Conservation (phyloP, 1,284 basidiomycete species). For the Microbotryomycetes sp. region DNA sequence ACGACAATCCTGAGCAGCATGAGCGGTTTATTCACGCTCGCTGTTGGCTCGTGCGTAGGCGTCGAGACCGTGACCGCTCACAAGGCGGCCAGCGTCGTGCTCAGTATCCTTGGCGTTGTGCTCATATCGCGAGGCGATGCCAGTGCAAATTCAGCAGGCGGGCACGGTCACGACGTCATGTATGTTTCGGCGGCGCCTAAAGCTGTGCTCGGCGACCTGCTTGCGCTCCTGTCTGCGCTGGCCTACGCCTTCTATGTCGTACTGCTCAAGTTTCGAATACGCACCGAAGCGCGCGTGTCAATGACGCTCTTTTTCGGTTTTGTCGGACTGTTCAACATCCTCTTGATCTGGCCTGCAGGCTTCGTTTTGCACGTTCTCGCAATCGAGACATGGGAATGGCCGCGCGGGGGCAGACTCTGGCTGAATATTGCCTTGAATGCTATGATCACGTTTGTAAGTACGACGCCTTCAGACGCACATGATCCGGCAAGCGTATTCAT, state of each 20-base stretch:
- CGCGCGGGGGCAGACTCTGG: conserved; percentile 55
- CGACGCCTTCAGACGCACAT: conserved; percentile 9
- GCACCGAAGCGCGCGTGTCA: conserved; percentile 61
- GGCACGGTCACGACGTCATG: neutral
- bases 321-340: conserved; percentile 58
- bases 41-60: conserved; percentile 69
- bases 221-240: conserved; percentile 72
- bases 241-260: conserved; percentile 90
- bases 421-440: conserved; percentile 63
- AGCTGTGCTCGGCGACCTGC: conserved; percentile 61
- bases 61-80: conserved; percentile 70
- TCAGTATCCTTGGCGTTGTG: conserved; percentile 76
- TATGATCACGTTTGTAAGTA: conserved; percentile 42
- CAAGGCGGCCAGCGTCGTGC: conserved; percentile 72
- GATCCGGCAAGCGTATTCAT: too few species aligned
- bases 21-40: conserved; percentile 94
- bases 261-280: conserved; percentile 76
- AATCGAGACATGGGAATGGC: conserved; percentile 68
- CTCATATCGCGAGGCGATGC: conserved; percentile 56
- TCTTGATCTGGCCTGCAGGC: conserved; percentile 72
- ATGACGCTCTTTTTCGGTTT: conserved; percentile 87
- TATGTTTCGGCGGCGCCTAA: conserved; percentile 5
- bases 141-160: conserved; percentile 6
- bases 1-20: conserved; percentile 80
- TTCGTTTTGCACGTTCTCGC: conserved; percentile 69